These are phyloP conservation scores for Globisporangium spinosum DNA, from an alignment of 352 stramenopile species.

Conservation along the genomic window DNA sequence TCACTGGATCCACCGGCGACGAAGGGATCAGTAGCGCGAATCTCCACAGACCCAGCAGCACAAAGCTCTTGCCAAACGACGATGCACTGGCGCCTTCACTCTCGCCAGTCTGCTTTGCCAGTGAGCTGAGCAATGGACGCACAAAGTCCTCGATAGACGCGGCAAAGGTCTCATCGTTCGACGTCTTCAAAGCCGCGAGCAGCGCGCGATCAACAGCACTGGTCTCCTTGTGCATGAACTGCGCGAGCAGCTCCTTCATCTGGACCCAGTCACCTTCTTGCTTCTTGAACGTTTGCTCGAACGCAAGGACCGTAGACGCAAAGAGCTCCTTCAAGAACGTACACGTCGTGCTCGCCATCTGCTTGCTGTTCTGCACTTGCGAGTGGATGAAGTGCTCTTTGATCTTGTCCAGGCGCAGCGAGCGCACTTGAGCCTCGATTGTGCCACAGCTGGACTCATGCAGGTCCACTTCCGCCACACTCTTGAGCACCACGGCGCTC, in stretches of 20 bases:
- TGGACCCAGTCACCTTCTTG: slow-evolving; percentile 24
- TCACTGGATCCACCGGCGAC: slow-evolving; percentile 94
- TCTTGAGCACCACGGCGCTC: slow-evolving; percentile 53
- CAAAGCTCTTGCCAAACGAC: slow-evolving; percentile 68
- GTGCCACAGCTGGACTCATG: slow-evolving; percentile 53
- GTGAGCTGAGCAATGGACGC: slow-evolving; percentile 13
- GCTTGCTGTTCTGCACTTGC: slow-evolving; percentile 18
- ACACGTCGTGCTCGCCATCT: slow-evolving; percentile 21
- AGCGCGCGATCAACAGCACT: neutral
- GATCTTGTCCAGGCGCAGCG: slow-evolving; percentile 42
- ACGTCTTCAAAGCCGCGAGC: slow-evolving; percentile 16
- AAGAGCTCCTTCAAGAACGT: slow-evolving; percentile 44
- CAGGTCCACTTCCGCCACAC: slow-evolving; percentile 53
- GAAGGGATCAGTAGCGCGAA: slow-evolving; percentile 92
- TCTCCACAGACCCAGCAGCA: slow-evolving; percentile 91
- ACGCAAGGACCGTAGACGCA: slow-evolving; percentile 50
- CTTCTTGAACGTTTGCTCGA: slow-evolving; percentile 37
- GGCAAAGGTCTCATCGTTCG: slow-evolving; percentile 18
- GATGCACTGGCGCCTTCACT: neutral
- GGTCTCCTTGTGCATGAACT: neutral
- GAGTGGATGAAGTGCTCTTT: slow-evolving; percentile 39
- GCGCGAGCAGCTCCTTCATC: slow-evolving; percentile 16
- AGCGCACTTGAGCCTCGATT: slow-evolving; percentile 50
- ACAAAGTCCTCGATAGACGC: slow-evolving; percentile 14
- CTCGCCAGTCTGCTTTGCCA: neutral